Evolutionary conservation across 129 eudicot species (phyloP).

Genomic region (Ambrosia artemisiifolia): DNA sequence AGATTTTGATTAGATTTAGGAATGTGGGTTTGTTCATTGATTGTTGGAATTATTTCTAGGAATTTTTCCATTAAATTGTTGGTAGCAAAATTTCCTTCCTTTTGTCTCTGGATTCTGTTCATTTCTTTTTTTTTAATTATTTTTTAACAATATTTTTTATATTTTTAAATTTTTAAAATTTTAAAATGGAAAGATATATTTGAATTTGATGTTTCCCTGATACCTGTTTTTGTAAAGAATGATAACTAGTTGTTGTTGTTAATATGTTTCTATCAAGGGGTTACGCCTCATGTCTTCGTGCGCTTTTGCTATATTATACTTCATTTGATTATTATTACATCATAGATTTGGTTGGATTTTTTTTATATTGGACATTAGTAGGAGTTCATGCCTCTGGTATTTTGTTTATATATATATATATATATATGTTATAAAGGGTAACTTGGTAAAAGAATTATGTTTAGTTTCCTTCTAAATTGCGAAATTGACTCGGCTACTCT

Average conservation of each 20-base stretch:
- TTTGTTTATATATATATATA: background rate
- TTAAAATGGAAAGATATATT: background rate
- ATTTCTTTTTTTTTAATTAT: background rate
- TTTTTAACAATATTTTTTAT: background rate
- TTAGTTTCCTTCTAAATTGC: constrained; percentile 16
- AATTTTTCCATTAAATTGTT: background rate
- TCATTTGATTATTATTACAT: constrained; percentile 9
- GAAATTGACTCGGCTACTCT: constrained; percentile 10
- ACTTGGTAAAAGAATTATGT: background rate
- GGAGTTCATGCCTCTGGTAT: background rate
- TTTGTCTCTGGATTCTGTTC: background rate
- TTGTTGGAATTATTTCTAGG: constrained; percentile 14
- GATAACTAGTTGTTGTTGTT: constrained; percentile 8
- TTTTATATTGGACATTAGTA: background rate
- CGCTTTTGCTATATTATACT: constrained; percentile 2
- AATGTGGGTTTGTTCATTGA: constrained; percentile 19
- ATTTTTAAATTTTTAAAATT: background rate
- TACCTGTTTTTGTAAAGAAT: background rate
- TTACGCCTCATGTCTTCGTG: background rate
- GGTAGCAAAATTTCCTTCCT: background rate
- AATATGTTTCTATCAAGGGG: constrained; percentile 9
- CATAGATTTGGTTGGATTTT: constrained; percentile 4
- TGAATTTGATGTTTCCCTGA: background rate
- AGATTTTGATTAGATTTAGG: constrained; percentile 15
- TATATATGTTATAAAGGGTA: background rate